Conservation (phyloP, 2,329 filamentous ascomycete species). For the Colletotrichum cuscutae region DNA sequence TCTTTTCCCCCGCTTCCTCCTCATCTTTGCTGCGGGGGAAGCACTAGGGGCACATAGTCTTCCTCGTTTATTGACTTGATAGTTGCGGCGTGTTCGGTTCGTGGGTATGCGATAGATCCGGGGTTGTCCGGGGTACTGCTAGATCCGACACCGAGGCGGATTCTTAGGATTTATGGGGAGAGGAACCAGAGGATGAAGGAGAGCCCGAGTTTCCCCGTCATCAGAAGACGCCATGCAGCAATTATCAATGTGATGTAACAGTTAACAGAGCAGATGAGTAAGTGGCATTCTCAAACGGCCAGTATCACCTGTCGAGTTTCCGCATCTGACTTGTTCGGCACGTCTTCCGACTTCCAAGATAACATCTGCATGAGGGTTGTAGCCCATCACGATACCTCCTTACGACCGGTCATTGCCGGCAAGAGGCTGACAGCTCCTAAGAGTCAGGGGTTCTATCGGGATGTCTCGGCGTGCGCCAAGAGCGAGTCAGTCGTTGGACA, state of each 20-base stretch:
- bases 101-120: not conserved
- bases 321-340: not conserved
- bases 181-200: too few relatives aligned
- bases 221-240: not conserved
- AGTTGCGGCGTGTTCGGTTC: not conserved
- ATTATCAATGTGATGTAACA: not conserved
- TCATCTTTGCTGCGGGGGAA: not conserved
- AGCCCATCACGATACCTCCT: not conserved
- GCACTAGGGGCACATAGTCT: not conserved
- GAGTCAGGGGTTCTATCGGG: not conserved
- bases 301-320: not conserved
- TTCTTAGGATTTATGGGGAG: not conserved
- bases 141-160: conserved; percentile 8
- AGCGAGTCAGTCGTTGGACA: not conserved
- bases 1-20: too few relatives aligned
- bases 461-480: not conserved
- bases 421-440: not conserved
- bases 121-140: not conserved
- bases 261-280: not conserved
- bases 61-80: not conserved
- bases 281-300: not conserved
- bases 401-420: conserved; percentile 8
- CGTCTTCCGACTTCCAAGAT: not conserved
- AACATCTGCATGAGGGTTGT: not conserved
- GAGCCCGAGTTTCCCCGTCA: conserved; percentile 11